Conservation (phyloP, 805 yeast species). For the Suhomyces xylopsoci region DNA sequence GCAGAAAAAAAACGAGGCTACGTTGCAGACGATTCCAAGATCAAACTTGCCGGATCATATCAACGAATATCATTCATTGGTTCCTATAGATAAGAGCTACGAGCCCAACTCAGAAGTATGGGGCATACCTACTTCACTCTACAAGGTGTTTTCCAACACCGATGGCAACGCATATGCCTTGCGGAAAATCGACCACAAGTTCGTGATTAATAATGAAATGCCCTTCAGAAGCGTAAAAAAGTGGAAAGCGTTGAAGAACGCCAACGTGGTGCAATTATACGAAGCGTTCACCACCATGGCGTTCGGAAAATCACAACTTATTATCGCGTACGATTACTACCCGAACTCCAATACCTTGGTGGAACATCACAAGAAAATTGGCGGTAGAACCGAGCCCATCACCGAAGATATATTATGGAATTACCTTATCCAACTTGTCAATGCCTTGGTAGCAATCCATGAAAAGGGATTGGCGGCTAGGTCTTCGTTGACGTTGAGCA, state of each 20-base stretch:
- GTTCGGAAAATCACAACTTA: conserved; percentile 65
- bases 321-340: conserved; percentile 79
- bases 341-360: conserved; percentile 71
- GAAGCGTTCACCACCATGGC: conserved; percentile 87
- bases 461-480: conserved; percentile 61
- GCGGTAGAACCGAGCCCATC: conserved; percentile 45
- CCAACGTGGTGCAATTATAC: conserved; percentile 59
- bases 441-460: conserved; percentile 69
- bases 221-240: conserved; percentile 58
- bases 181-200: conserved; percentile 61
- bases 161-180: conserved; percentile 79
- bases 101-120: conserved; percentile 36
- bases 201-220: conserved; percentile 43
- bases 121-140: conserved; percentile 59
- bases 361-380: conserved; percentile 57
- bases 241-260: conserved; percentile 57
- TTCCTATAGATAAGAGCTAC: conserved; percentile 62
- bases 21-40: conserved; percentile 59
- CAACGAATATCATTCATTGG: conserved; percentile 72
- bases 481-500: conserved; percentile 55
- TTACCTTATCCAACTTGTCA: conserved; percentile 69
- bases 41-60: conserved; percentile 55
- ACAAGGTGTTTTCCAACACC: conserved; percentile 73
- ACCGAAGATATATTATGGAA: conserved; percentile 72
- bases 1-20: conserved; percentile 74